Base-by-base conservation (phyloP, 208 protist genomes). In the Leishmania martiniquensis region DNA sequence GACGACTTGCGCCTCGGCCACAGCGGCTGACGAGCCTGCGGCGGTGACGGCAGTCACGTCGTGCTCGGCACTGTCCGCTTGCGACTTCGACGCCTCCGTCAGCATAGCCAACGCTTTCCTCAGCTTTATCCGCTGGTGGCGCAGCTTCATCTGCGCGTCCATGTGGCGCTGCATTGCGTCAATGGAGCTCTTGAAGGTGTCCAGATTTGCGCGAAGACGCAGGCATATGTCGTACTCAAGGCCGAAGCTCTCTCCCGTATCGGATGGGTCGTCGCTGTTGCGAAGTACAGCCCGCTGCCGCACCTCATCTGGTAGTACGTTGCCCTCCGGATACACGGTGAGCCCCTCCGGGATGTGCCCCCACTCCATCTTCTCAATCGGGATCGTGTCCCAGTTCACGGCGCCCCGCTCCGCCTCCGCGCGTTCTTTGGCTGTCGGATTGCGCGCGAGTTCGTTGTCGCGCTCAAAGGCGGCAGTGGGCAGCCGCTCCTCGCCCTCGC, bases 281-380 rank as follows among this genome's bases (percentile, higher is more conserved):
- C 32, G 32, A n/a, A 37, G 13, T 59, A 39, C 62, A 15, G 63
- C 25, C 39, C n/a, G 4, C 45, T 52, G 57, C 72, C 20, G 70
- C 47, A 34, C 45, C 49, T 17, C 34, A 17, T 65, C 47, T 2
- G 45, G 66, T 49, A 75, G 70, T 29, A 51, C 51, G 63, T 82
- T 74, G 68, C 88, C 91, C 47, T 89, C 66, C 1, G 86, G 81
- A 82, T 97, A 97, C 87, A 93, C 79, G n/a, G 83, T 92, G 69
- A 97, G 77, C 7, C 90, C 91, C 49, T 91, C 91, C 22, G 93
- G 93, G 20, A 97, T 88, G 84, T 95, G 80, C 29, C 87, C 83
- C 91, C 93, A 97, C 74, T 80, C 77, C 90, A 97, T 94, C 70
- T 83, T 76, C 69, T 80, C 66, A 37, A 93, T 82, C 20, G 87